phyloP scores from a whole-genome alignment of 805 yeast species.

The Candida fluviatilis region DNA sequence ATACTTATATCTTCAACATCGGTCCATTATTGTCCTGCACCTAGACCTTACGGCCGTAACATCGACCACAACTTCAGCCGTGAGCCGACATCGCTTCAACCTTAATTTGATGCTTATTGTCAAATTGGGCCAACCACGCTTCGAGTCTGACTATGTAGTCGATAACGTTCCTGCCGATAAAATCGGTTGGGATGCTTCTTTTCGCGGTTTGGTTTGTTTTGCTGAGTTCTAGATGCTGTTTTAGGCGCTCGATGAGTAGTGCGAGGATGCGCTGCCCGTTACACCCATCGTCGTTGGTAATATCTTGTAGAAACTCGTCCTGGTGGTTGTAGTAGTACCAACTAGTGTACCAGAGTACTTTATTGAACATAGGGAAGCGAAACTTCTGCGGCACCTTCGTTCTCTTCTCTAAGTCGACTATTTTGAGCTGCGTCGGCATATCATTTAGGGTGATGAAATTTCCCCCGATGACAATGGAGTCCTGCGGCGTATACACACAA shows the following conservation, averaged over 20 bases:
- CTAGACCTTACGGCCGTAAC: too few relatives aligned
- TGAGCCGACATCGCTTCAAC: too few relatives aligned
- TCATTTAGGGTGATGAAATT: constrained; percentile 70
- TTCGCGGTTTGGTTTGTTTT: constrained; percentile 29
- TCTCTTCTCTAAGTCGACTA: constrained; percentile 56
- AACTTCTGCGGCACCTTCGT: constrained; percentile 75
- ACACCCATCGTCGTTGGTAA: constrained; percentile 10
- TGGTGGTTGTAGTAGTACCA: constrained; percentile 34
- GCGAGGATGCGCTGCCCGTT: too few relatives aligned
- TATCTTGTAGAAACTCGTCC: constrained; percentile 17
- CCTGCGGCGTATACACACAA: constrained; percentile 78
- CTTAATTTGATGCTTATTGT: too few relatives aligned
- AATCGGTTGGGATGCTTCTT: constrained; percentile 27
- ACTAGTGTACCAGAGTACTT: constrained; percentile 66
- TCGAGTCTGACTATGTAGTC: constrained; percentile 14
- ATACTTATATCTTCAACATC: too few relatives aligned
- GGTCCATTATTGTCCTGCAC: too few relatives aligned
- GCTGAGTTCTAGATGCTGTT: constrained; percentile 27
- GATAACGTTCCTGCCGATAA: constrained; percentile 26
- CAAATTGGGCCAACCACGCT: constrained; percentile 12
- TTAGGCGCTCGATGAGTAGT: constrained; percentile 21
- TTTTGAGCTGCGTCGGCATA: constrained; percentile 56
- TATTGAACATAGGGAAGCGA: constrained; percentile 73
- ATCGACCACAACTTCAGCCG: too few relatives aligned
- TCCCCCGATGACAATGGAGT: constrained; percentile 83